A percentile compares a stretch with the other conserved stretches of the same genome.
Conservation (phyloP, 495 filamentous ascomycete species). For the Penicillium bialowiezense region DNA sequence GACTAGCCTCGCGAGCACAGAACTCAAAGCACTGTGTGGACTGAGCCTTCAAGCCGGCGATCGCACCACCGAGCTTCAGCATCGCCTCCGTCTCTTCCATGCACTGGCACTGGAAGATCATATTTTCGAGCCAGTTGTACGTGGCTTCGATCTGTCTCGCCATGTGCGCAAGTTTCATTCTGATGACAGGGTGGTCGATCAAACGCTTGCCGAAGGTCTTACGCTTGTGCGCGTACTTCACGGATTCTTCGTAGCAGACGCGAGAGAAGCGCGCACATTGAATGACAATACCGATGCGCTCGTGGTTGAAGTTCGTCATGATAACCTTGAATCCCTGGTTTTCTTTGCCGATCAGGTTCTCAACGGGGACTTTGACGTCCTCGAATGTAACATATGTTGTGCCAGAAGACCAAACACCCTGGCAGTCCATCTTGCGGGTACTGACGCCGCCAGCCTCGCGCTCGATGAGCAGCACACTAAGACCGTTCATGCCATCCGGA, state of each 20-base stretch:
- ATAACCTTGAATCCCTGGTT: conserved; percentile 98
- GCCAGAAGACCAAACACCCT: conserved; percentile 91
- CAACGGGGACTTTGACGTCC: conserved; percentile 96
- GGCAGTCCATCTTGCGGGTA: conserved; percentile 95
- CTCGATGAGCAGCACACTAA: conserved; percentile 87
- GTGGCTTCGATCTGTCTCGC: conserved; percentile 94
- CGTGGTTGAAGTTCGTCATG: conserved; percentile 99
- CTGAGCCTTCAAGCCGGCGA: conserved; percentile 92
- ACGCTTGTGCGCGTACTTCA: conserved; percentile 97
- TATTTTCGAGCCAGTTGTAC: conserved; percentile 96
- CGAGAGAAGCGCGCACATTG: conserved; percentile 93
- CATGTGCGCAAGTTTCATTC: conserved; percentile 97
- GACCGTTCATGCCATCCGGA: conserved; percentile 79
- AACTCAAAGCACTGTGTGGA: conserved; percentile 92
- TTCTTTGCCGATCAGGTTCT: conserved; percentile 96
- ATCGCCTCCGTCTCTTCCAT: conserved; percentile 96
- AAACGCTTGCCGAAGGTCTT: conserved; percentile 93
- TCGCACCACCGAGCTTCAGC: conserved; percentile 91
- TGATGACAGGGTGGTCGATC: conserved; percentile 95
- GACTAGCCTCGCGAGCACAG: conserved; percentile 92
- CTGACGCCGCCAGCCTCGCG: conserved; percentile 76
- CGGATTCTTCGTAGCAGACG: conserved; percentile 93
- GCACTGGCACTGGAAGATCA: conserved; percentile 85
- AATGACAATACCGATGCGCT: conserved; percentile 97
- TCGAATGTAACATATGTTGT: conserved; percentile 98